A percentile compares a stretch with the other conserved stretches of the same genome.
Conservation (phyloP, 2,329 filamentous ascomycete genomes). For the Parafenestella ontariensis region DNA sequence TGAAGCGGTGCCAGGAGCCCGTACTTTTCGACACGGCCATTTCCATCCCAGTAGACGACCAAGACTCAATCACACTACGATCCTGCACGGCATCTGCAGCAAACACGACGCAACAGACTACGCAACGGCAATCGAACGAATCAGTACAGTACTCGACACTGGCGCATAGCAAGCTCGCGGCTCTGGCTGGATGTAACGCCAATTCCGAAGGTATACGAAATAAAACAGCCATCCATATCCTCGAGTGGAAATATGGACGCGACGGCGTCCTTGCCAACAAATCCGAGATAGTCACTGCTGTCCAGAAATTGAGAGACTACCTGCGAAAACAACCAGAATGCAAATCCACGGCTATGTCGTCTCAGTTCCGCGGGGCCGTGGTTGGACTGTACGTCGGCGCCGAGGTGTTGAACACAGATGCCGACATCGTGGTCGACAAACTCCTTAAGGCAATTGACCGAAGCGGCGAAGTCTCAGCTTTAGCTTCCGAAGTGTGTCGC, state of each 20-base stretch:
- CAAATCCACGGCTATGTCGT: not conserved
- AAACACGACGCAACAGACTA: not conserved
- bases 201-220: not conserved
- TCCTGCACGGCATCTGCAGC: not conserved
- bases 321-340: not conserved
- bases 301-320: not conserved
- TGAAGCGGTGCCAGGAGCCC: not conserved
- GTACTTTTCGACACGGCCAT: not conserved
- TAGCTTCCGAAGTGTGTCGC: not conserved
- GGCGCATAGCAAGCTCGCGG: not conserved
- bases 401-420: not conserved
- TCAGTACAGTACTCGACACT: not conserved
- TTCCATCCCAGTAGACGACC: not conserved
- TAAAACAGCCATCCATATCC: not conserved
- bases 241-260: not conserved
- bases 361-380: not conserved
- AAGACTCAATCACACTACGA: not conserved
- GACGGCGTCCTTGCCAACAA: not conserved
- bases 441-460: not conserved
- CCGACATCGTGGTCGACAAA: not conserved
- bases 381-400: not conserved
- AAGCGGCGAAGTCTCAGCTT: not conserved
- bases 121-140: not conserved
- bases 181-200: not conserved
- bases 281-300: not conserved